phyloP scores from a whole-genome alignment of 352 stramenopile species.

The Globisporangium sylvaticum region DNA sequence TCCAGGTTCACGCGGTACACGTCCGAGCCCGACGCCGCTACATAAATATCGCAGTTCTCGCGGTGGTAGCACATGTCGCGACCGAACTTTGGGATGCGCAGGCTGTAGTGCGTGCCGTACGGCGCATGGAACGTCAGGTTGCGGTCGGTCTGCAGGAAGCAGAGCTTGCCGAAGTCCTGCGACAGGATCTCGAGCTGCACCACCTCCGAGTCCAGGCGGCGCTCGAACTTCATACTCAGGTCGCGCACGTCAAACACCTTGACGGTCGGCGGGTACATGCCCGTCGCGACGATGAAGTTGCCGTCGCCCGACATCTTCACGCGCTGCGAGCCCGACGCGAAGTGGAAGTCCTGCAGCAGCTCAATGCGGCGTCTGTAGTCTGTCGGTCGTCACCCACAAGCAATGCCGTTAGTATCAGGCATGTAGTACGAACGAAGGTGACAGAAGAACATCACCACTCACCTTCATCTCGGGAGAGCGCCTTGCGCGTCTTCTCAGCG shows the following conservation, averaged over 20 bases:
- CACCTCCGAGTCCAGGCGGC: conserved; percentile 95
- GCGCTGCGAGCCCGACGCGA: conserved; percentile 91
- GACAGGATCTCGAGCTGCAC: conserved; percentile 95
- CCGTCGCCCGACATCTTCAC: conserved; percentile 94
- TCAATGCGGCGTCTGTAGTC: conserved; percentile 94
- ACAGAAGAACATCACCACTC: no score
- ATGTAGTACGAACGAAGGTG: no score
- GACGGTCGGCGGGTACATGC: conserved; percentile 96
- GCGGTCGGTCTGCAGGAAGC: conserved; percentile 94
- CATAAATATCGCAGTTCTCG: conserved; percentile 95
- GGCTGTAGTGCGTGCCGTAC: conserved; percentile 95
- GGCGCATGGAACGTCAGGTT: conserved; percentile 97
- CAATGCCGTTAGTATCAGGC: no score
- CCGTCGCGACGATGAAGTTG: conserved; percentile 94
- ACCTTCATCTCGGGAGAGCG: conserved; percentile 68
- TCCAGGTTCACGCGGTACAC: conserved; percentile 98
- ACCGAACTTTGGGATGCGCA: conserved; percentile 97
- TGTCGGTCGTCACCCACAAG: conserved; percentile 1
- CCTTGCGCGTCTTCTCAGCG: conserved; percentile 85
- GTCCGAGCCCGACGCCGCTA: conserved; percentile 83
- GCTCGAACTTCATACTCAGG: conserved; percentile 99
- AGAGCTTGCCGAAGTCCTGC: conserved; percentile 97
- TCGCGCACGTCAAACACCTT: conserved; percentile 95
- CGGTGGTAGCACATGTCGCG: conserved; percentile 96
- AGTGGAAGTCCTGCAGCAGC: conserved; percentile 99